Evolutionary conservation across 2,329 filamentous ascomycete species (phyloP).

Genomic region (Keithomyces neogunnii): DNA sequence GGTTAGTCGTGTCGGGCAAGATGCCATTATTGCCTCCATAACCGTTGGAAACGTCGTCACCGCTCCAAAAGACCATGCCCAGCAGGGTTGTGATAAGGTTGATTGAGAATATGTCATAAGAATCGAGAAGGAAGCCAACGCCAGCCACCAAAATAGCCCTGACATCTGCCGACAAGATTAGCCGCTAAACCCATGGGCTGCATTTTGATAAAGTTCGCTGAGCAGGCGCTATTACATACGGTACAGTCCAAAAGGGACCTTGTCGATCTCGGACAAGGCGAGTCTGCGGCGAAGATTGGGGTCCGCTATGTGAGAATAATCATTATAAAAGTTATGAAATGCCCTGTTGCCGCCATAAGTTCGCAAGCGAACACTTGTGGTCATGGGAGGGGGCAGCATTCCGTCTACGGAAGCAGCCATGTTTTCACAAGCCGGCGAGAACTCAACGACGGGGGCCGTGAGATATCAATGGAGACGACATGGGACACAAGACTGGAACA

Average conservation of each 20-base stretch:
- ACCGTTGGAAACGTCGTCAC: slow-evolving; percentile 30
- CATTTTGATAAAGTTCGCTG: background rate
- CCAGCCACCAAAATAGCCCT: slow-evolving; percentile 68
- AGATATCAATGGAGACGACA: slow-evolving; percentile 16
- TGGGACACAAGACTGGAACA: slow-evolving; percentile 8
- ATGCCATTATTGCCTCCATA: slow-evolving; percentile 44
- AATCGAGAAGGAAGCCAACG: slow-evolving; percentile 77
- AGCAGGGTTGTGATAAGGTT: slow-evolving; percentile 64
- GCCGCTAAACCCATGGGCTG: background rate
- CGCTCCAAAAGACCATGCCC: slow-evolving; percentile 68
- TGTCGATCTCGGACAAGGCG: slow-evolving; percentile 72
- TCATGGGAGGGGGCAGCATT: slow-evolving; percentile 33
- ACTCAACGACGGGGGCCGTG: slow-evolving; percentile 8
- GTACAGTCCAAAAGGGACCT: slow-evolving; percentile 67
- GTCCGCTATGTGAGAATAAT: slow-evolving; percentile 57
- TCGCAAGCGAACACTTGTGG: slow-evolving; percentile 22
- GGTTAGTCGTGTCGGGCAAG: slow-evolving; percentile 57
- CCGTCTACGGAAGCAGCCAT: slow-evolving; percentile 26
- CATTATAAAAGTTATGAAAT: slow-evolving; percentile 68
- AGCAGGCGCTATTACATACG: slow-evolving; percentile 28
- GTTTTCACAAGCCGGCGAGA: slow-evolving; percentile 7
- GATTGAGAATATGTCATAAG: slow-evolving; percentile 76
- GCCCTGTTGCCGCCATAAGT: slow-evolving; percentile 58
- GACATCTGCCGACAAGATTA: slow-evolving; percentile 38
- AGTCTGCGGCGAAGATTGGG: slow-evolving; percentile 69